Evolutionary conservation across 2,329 filamentous ascomycete species (phyloP).

Genomic region (Berkeleyomyces rouxiae): DNA sequence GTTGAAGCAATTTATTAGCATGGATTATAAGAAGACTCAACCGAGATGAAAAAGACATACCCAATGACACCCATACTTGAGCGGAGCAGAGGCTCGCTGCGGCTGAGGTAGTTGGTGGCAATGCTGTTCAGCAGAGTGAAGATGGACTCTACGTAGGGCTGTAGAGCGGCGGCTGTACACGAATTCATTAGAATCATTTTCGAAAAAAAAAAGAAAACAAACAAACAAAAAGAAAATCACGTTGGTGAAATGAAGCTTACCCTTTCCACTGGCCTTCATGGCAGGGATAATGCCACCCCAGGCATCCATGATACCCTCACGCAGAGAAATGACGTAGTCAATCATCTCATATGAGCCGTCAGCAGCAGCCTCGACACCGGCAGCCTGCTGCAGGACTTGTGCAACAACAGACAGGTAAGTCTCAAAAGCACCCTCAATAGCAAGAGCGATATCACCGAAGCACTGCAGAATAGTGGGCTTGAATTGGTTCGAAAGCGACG

Average conservation of each 20-base stretch:
- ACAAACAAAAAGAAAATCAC: neutral
- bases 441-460: conserved; percentile 92
- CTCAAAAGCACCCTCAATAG: conserved; percentile 83
- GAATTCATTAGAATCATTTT: conserved; percentile 17
- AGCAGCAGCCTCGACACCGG: conserved; percentile 58
- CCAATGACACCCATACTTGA: conserved; percentile 96
- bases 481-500: conserved; percentile 81
- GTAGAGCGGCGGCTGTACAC: conserved; percentile 45
- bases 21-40: neutral
- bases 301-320: conserved; percentile 97
- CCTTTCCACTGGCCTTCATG: conserved; percentile 69
- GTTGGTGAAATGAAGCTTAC: conserved; percentile 28
- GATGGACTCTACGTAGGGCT: conserved; percentile 67
- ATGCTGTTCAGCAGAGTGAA: conserved; percentile 75
- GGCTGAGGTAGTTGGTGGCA: conserved; percentile 57
- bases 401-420: conserved; percentile 85
- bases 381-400: conserved; percentile 84
- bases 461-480: conserved; percentile 96
- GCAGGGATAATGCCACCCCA: conserved; percentile 95
- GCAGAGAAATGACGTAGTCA: conserved; percentile 85
- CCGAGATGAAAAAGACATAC: conserved; percentile 33
- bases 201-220: conserved; percentile 18
- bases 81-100: conserved; percentile 79
- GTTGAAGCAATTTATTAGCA: conserved; percentile 22
- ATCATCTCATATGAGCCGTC: conserved; percentile 90